Evolutionary conservation across 257 asterid genomes (phyloP), one percentile per base, ranked within the genome.

Genomic region (Solanum virginianum): DNA sequence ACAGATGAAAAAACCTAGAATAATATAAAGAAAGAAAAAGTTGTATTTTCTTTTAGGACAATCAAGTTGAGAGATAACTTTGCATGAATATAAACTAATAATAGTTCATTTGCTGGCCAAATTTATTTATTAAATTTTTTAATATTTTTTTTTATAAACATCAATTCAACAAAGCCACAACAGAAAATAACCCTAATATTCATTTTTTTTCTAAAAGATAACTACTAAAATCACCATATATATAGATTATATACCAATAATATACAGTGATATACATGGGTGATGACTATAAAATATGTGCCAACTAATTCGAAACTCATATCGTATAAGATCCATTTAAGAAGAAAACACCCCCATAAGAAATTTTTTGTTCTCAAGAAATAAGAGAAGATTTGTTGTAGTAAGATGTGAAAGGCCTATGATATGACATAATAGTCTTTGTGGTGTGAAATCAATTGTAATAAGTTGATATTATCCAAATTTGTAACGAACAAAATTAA

Each of bases 391-490:
- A 49, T 75, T 75, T 22, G n/a, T 75, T 75, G 15, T 29, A 47
- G 22, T 49, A 5, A 51, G 82, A 51, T 77, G 82, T 49, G 62
- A 51, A 77, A 51, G 63, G 82, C 63, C 10, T 8, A 51, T 77
- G 59, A 72, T 45, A 29, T 29, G 71, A 68, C 32, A 63, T 26
- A 26, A 26, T 5, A 24, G 39, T 20, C 10, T 72, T 4, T 77
- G 62, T 49, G 82, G 81, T 77, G 82, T 77, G 82, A 77, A 51
- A 51, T 16, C 82, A 51, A 15, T 77, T 77, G 6, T 29, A 51
- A 0, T 49, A 5, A 22, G 82, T 74, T 43, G 81, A 74, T 47
- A 47, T 74, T 74, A 75, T 71, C 80, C 80, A 75, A 75, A 45
- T 1, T 24, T 75, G 39, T 60, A 13, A 17, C 9, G 22, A 11